Conservation (phyloP, 1,284 basidiomycete genomes). For the Austropuccinia psidii region DNA sequence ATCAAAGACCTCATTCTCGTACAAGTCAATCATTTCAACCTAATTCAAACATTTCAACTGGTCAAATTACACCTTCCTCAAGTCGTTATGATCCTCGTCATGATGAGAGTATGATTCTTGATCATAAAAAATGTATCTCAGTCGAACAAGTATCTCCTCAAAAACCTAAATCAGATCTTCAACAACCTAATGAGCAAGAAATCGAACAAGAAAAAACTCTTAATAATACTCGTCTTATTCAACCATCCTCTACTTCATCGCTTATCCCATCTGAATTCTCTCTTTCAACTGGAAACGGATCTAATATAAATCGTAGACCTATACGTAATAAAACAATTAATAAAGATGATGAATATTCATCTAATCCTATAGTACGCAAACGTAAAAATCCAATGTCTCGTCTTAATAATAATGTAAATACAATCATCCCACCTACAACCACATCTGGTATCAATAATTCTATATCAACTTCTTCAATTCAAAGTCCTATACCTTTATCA, state of each 20-base stretch:
- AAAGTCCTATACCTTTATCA: not conserved
- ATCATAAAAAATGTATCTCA: not conserved
- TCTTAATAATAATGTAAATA: not conserved
- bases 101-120: constrained; percentile 14
- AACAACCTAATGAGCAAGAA: constrained; percentile 3
- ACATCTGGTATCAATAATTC: no score
- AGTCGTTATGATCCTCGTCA: constrained; percentile 32
- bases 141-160: constrained; percentile 4
- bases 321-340: not conserved
- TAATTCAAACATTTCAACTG: not conserved
- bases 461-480: not conserved
- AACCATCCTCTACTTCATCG: constrained; percentile 34
- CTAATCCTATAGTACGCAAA: not conserved
- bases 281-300: not conserved
- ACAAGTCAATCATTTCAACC: constrained; percentile 8
- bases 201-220: constrained; percentile 16
- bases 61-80: constrained; percentile 9
- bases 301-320: not conserved
- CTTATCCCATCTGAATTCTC: constrained; percentile 25
- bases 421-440: not conserved
- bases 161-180: constrained; percentile 15
- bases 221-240: not conserved
- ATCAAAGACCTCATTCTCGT: constrained; percentile 4
- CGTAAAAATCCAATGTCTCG: not conserved
- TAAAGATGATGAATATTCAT: constrained; percentile 8